Evolutionary conservation across 169 alveolate genomes (phyloP), one percentile per base, ranked within the genome.

Genomic region (Theileria annulata): DNA sequence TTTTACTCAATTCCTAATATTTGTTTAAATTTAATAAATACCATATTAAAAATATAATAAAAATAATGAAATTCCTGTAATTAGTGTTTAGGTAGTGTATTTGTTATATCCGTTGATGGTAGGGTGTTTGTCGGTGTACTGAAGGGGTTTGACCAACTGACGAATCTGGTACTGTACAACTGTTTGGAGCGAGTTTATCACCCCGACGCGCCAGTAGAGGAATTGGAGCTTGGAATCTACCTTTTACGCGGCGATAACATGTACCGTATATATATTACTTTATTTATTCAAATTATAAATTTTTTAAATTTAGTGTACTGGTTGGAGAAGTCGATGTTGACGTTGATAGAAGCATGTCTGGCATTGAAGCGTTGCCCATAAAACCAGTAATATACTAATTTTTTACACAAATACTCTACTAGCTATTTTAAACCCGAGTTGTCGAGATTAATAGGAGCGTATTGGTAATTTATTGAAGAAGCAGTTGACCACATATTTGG

Each of bases 101-200:
- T 87, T 62, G 96, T 93, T 63, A 87, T 95, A 48, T 91, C 97
- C 0, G 91, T 80, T 63, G 98, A 95, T 87, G 95, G 96, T 48
- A 80, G 96, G 54, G 83, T 94, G 33, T 95, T 94, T 49, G 92
- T 94, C 71, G 98, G 98, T 21, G 80, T 85, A 28, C 69, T 95
- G 64, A 89, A 88, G 71, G 97, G 97, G 10, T 95, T 94, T 77
- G 98, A 95, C 77, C 98, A 95, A 66, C 75, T 94, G 28, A 93
- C 97, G 27, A 95, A 95, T 72, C 64, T 95, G 72, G 91, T 95
- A 23, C 87, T 95, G 37, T 81, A 88, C 68, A 79, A 94, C 33
- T 93, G 97, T 78, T 51, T 56, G 68, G 98, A 95, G 74, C 87
- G 96, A 66, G 94, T 94, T 25, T 94, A 92, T 78, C 89, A 86